These are phyloP conservation scores for Logfia minima DNA, from an alignment of 129 eudicot genomes.

Conservation along the genomic window DNA sequence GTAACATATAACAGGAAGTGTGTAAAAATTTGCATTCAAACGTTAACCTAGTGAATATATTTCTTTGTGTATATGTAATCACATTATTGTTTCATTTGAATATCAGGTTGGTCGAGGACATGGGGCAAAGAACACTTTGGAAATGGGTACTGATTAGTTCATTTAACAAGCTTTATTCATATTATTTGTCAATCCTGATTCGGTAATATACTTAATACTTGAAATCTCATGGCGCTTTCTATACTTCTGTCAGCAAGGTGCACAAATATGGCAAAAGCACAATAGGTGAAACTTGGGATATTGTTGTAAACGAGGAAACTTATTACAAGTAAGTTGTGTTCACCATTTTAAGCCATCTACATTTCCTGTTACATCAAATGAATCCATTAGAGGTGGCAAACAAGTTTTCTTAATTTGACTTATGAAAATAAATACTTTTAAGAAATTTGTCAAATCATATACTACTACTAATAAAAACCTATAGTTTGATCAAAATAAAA, in stretches of 20 bases:
- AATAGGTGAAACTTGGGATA: slow-evolving; percentile 93
- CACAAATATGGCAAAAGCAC: slow-evolving; percentile 97
- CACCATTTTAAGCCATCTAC: not conserved
- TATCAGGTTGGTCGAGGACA: slow-evolving; percentile 90
- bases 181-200: not conserved
- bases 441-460: too few relatives aligned
- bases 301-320: slow-evolving; percentile 85
- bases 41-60: not conserved
- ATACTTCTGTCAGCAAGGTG: slow-evolving; percentile 61
- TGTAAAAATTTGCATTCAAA: not conserved
- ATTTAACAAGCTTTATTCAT: slow-evolving; percentile 8
- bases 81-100: not conserved
- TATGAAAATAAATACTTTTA: too few relatives aligned
- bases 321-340: slow-evolving; percentile 68
- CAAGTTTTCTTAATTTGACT: too few relatives aligned
- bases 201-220: not conserved
- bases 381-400: not conserved
- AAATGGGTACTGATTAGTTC: slow-evolving; percentile 54
- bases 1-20: not conserved
- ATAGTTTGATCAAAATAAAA: too few relatives aligned
- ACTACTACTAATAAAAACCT: too few relatives aligned
- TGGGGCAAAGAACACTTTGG: slow-evolving; percentile 99
- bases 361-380: not conserved
- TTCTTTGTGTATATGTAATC: not conserved
- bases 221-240: not conserved